Evolutionary conservation across 176 grass and related monocot species (phyloP), one percentile per base, ranked within the genome.

Genomic region (Alopecurus myosuroides): DNA sequence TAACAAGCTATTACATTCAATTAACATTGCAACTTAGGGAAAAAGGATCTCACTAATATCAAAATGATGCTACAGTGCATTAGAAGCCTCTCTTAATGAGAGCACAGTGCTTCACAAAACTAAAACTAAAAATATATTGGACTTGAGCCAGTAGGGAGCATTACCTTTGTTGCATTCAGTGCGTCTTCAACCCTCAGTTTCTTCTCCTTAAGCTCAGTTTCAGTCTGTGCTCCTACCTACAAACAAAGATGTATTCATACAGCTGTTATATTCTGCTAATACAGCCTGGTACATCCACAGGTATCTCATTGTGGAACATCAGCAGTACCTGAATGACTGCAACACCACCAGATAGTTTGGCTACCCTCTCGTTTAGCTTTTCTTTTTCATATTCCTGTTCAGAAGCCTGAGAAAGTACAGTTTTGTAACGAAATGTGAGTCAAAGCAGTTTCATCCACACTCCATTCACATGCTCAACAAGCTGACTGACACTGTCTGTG

Each of bases 151-250:
- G 41, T 29, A 41, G 10, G 18, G 51, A 30, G 19, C 44, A 90
- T 49, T 80, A 95, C 93, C 91, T 98, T 98, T 13, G 96, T 98
- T 44, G 96, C 96, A 78, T 95, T 95, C 35, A 98, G 74, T 14
- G 93, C 93, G 56, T 98, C 96, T 81, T 98, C 93, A 64, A 98
- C 96, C 91, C 91, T 88, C 83, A 98, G 53, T 85, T 98, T 98
- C 82, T 98, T 95, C 84, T 92, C 96, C 70, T 95, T 98, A 2
- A 98, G 83, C 44, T 98, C 93, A 39, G 91, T 98, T 88, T 98
- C 96, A 45, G 96, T 98, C 88, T 98, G 96, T 56, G 96, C 96
- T 86, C 96, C 96, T 37, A 95, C 90, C 88, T 92, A 87, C 12
- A 70, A 79, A 88, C 6, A 31, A 67, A 84, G 8, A 76, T 60